These are phyloP conservation scores for Cyberlindnera amylophila DNA, from an alignment of 805 yeast genomes.

Conservation along the genomic window DNA sequence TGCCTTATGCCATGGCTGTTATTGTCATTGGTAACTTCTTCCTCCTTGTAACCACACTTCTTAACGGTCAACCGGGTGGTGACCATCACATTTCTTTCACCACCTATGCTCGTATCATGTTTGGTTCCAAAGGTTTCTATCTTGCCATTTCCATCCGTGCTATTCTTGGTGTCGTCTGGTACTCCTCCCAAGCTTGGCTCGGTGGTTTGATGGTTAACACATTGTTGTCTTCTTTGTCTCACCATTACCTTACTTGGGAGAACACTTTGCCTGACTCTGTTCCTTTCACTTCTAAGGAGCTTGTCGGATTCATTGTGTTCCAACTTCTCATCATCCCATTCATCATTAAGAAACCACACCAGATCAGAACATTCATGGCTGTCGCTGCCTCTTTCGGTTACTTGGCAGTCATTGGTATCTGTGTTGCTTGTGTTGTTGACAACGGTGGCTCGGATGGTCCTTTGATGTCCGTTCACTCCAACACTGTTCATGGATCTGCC, in stretches of 20 bases:
- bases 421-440: conserved; percentile 9
- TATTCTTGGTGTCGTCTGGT: conserved; percentile 28
- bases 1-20: conserved; percentile 43
- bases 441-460: conserved; percentile 10
- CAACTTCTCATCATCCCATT: conserved; percentile 3
- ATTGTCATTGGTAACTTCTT: conserved; percentile 41
- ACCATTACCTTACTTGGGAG: conserved; percentile 6
- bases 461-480: conserved; percentile 7
- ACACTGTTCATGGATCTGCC: conserved; percentile 9
- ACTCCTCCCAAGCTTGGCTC: conserved; percentile 11
- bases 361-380: conserved; percentile 3
- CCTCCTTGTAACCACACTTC: conserved; percentile 40
- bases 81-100: conserved; percentile 50
- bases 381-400: conserved; percentile 4
- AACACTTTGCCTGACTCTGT: conserved; percentile 10
- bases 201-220: conserved; percentile 11
- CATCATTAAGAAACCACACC: conserved; percentile 5
- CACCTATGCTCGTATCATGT: conserved; percentile 40
- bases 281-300: conserved; percentile 8
- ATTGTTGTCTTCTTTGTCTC: conserved; percentile 1
- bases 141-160: conserved; percentile 40
- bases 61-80: conserved; percentile 46
- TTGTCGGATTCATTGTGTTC: conserved; percentile 9
- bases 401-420: conserved; percentile 8
- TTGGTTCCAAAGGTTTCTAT: conserved; percentile 43